Base-by-base conservation (phyloP, 176 grass and related monocot species). In the Musa itinerans region DNA sequence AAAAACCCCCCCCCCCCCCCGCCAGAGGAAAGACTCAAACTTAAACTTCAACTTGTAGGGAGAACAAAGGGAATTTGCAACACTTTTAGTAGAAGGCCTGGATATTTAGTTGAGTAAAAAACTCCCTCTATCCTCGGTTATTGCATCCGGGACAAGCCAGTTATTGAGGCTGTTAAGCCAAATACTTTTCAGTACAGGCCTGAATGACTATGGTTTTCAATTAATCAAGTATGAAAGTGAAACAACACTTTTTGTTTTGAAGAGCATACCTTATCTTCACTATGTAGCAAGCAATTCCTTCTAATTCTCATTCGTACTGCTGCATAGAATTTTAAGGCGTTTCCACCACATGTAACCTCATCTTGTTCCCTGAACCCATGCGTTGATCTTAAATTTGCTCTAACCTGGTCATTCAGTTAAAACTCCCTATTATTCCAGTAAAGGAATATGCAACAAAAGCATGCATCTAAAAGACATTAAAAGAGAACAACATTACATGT, bases 261-360 rank as follows among this genome's bases (percentile, higher is more conserved):
- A 15, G 8, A 24, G 14, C 72, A 58, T 89, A 93, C 95, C 90
- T 86, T 76, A 52, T 93, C 80, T 66, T 98, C 70, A 65, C 21
- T 83, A 56, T 87, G 83, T 14, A 81, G 55, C 63, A 98, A 76
- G 78, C 87, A 78, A 54, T 78, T 87, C 82, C 95, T 98, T 78
- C 86, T 87, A 76, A 89, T 89, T 84, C 95, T 91, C 90, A 94
- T 84, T 81, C 95, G 89, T 58, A 98, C 64, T n/a, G 95, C 90
- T 19, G 90, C 78, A 89, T 98, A 98, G 68, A 98, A 98, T 53
- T 82, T 85, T 80, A 98, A 78, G 9, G 95, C 82, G 21, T 85
- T 98, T 81, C 90, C 95, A 58, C 90, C 90, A 52, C 95, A 98
- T 61, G 90, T 74, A 2, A 93, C 72, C 76, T 98, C 94, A 77